Percentiles rank a stretch among this genome's conserved stretches.
Conservation (phyloP, 2,329 filamentous ascomycete genomes). For the Claviceps sp. region DNA sequence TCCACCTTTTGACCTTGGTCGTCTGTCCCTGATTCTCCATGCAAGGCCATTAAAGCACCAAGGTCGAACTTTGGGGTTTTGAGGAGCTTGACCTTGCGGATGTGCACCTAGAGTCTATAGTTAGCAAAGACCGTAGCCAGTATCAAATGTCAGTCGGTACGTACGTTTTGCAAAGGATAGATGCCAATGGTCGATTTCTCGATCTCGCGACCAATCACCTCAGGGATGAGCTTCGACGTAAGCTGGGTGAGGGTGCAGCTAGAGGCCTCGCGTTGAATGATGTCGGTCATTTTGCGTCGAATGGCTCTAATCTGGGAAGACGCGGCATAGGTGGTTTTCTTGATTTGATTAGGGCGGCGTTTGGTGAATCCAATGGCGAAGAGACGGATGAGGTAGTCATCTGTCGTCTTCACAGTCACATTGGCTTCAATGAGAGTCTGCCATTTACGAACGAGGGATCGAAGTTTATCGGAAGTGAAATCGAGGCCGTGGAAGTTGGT, state of each 20-base stretch:
- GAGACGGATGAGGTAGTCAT: slow-evolving; percentile 97
- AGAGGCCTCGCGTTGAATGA: slow-evolving; percentile 91
- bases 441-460: slow-evolving; percentile 99
- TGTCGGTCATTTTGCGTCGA: slow-evolving; percentile 99
- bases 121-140: not conserved
- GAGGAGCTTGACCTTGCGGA: slow-evolving; percentile 99
- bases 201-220: slow-evolving; percentile 98
- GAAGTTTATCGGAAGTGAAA: slow-evolving; percentile 99
- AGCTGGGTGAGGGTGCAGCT: slow-evolving; percentile 93
- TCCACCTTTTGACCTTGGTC: slow-evolving; percentile 98
- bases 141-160: slow-evolving; percentile 18
- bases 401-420: slow-evolving; percentile 98
- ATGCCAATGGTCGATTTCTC: slow-evolving; percentile 99
- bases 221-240: slow-evolving; percentile 95
- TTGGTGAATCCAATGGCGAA: slow-evolving; percentile 99
- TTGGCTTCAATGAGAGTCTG: slow-evolving; percentile 99
- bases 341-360: slow-evolving; percentile 98
- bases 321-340: slow-evolving; percentile 98
- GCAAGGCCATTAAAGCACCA: slow-evolving; percentile 85
- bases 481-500: slow-evolving; percentile 99
- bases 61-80: slow-evolving; percentile 99
- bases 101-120: slow-evolving; percentile 63
- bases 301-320: slow-evolving; percentile 96
- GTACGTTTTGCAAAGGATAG: slow-evolving; percentile 97
- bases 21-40: slow-evolving; percentile 93